These are phyloP conservation scores for Rhizopogon vulgaris DNA, from an alignment of 768 basidiomycete species.

Conservation along the genomic window DNA sequence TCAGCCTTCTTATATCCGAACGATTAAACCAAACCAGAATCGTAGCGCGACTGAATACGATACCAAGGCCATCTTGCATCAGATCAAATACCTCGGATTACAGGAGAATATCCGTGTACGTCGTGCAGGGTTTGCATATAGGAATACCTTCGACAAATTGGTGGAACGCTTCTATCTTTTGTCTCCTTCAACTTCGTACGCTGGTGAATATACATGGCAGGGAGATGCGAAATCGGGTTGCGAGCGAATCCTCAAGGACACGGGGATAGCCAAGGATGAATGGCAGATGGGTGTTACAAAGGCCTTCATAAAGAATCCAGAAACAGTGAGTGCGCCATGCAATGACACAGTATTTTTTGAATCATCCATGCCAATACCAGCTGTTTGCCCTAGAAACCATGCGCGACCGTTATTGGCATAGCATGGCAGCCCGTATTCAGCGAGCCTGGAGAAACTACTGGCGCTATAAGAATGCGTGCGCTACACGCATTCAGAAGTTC, in stretches of 20 bases:
- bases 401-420: slow-evolving; percentile 99
- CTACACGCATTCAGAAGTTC: slow-evolving; percentile 91
- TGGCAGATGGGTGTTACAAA: slow-evolving; percentile 99
- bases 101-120: slow-evolving; percentile 98
- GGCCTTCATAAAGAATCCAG: slow-evolving; percentile 99
- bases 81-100: slow-evolving; percentile 97
- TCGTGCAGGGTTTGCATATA: slow-evolving; percentile 95
- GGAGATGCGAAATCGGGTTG: slow-evolving; percentile 90
- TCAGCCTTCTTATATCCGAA: slow-evolving; percentile 96
- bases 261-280: slow-evolving; percentile 92
- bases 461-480: slow-evolving; percentile 93
- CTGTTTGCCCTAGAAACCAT: slow-evolving; percentile 97
- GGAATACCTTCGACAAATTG: slow-evolving; percentile 99
- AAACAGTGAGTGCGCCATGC: slow-evolving; percentile 58
- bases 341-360: too few relatives aligned
- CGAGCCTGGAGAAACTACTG: slow-evolving; percentile 94
- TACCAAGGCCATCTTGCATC: slow-evolving; percentile 90
- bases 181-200: slow-evolving; percentile 93
- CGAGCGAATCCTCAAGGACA: slow-evolving; percentile 87
- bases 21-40: slow-evolving; percentile 98
- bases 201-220: slow-evolving; percentile 96
- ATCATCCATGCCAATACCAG: slow-evolving; percentile 33
- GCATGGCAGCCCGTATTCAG: slow-evolving; percentile 97
- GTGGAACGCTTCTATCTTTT: slow-evolving; percentile 96
- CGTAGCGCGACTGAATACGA: slow-evolving; percentile 91